Evolutionary conservation across 2,329 filamentous ascomycete genomes (phyloP).

Genomic region (Sarocladium oryzae): DNA sequence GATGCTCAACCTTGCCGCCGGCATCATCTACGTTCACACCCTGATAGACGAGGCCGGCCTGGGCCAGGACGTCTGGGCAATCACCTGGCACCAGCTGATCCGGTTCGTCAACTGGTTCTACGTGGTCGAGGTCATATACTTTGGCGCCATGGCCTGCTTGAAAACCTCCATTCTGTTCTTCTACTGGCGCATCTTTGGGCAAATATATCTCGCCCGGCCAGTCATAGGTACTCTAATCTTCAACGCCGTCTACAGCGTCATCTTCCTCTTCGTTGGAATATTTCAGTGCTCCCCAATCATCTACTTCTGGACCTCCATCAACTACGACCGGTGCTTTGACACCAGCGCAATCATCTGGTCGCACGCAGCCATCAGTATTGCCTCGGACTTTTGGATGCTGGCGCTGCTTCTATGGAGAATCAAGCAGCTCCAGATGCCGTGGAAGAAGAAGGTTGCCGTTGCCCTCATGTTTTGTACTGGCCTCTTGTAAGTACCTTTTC

Average conservation of each 20-base stretch:
- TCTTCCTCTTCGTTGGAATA: conserved; percentile 32
- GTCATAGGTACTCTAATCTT: conserved; percentile 32
- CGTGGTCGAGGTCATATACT: conserved; percentile 33
- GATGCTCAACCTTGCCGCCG: conserved; percentile 20
- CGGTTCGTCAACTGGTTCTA: conserved; percentile 33
- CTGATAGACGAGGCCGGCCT: conserved; percentile 18
- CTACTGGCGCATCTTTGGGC: conserved; percentile 44
- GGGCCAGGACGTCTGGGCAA: conserved; percentile 40
- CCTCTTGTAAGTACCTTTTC: conserved; percentile 22
- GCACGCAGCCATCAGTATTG: conserved; percentile 41
- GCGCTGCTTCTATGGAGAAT: conserved; percentile 37
- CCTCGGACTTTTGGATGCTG: conserved; percentile 41
- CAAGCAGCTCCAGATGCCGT: conserved; percentile 28
- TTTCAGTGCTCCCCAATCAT: conserved; percentile 42
- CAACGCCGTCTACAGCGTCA: conserved; percentile 26
- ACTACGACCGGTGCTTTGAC: conserved; percentile 37
- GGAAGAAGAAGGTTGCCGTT: conserved; percentile 37
- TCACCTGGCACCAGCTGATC: conserved; percentile 31
- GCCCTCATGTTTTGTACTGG: conserved; percentile 39
- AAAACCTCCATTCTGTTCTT: conserved; percentile 44
- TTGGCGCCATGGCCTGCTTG: conserved; percentile 32
- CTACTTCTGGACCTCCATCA: conserved; percentile 38
- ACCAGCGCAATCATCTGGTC: conserved; percentile 39
- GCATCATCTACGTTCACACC: conserved; percentile 21
- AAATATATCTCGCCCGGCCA: conserved; percentile 23